Conservation (phyloP, 148 eudicot genomes). For the Vaccinium macrocarpon region DNA sequence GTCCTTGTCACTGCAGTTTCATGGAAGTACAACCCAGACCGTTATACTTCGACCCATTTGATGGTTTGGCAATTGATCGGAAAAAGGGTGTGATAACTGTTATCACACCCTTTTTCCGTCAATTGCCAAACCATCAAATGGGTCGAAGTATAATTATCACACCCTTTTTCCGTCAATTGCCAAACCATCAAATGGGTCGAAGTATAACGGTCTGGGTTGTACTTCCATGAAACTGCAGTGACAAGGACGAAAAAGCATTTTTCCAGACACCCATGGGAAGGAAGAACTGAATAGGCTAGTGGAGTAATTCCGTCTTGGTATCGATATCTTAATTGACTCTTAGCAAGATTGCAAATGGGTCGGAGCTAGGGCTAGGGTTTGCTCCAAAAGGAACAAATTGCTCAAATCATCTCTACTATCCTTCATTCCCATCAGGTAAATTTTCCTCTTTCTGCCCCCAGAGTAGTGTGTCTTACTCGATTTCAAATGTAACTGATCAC, state of each 20-base stretch:
- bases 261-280: not conserved
- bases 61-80: no score
- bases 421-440: not conserved
- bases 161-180: no score
- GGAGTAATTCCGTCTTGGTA: not conserved
- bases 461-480: not conserved
- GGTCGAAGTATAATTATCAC: no score
- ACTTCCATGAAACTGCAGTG: no score
- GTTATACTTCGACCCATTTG: no score
- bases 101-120: no score
- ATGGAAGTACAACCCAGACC: no score
- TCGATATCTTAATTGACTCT: not conserved
- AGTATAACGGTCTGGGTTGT: no score
- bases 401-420: not conserved
- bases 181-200: no score
- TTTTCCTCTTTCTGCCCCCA: not conserved
- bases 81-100: no score
- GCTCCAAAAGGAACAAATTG: not conserved
- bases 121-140: no score
- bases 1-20: not conserved
- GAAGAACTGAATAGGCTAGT: not conserved
- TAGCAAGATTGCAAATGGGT: not conserved
- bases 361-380: conserved; percentile 7
- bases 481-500: not conserved
- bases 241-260: not conserved